Base-by-base conservation (phyloP, 2,329 filamentous ascomycete species). In the Cladophialophora psammophila region DNA sequence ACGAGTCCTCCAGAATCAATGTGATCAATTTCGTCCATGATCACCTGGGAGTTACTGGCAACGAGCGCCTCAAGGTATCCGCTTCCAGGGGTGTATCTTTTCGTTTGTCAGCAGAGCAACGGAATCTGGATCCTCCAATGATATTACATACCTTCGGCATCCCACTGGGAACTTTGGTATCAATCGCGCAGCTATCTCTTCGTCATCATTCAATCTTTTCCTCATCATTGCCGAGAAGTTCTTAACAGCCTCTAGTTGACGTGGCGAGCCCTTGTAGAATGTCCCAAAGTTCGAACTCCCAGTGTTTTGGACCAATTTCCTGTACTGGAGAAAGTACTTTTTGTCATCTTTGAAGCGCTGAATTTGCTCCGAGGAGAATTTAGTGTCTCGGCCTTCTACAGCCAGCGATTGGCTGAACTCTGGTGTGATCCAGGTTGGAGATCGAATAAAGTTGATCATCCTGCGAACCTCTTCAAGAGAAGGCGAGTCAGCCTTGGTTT, bases 41-140 rank as follows among this genome's bases (percentile, higher is more conserved):
- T 52, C 12, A 68, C 66, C n/a, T 66, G 63, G 31, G 72, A 71
- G 35, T 75, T 76, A 4, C 69, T 64, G 67, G 70, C 60, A 3
- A 64, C 40, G 2, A 13, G 67, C 48, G 34, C 70, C 52, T 7
- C 60, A 15, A 5, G 69, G 50, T 73, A 74, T 13, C 67, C 69
- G 18, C 60, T 63, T 6, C 63, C 83, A 1, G 84, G 84, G 0
- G 84, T 84, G 31, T 81, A 71, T 1, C 83, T 53, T 68, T 12
- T 65, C 66, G 8, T 64, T 42, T 48, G 62, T 63, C 66, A 72
- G 71, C 1, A 67, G 7, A 40, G 38, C 10, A 9, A 40, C 38
- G 38, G 12, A 13, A n/a, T 18, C 8, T 40, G 2, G 15, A 10
- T n/a, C 15, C n/a, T 5, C 40, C 2, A 42, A 12, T 26, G 15